A percentile compares a stretch with the other conserved stretches of the same genome.
Evolutionary conservation across 169 alveolate species (phyloP).

Genomic region (Amoebophrya sp.): DNA sequence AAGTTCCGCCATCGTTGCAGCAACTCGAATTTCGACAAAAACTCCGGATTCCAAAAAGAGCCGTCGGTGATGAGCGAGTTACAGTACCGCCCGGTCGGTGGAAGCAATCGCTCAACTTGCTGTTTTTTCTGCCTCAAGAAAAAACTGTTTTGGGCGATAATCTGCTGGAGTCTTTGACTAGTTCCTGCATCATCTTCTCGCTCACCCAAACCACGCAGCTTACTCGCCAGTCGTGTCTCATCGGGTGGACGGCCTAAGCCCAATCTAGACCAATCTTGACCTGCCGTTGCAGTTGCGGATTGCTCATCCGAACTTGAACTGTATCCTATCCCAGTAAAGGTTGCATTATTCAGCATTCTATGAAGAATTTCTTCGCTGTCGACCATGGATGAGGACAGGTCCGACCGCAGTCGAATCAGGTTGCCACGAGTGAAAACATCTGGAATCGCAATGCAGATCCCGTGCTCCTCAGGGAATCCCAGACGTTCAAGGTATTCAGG

Average conservation of each 20-base stretch:
- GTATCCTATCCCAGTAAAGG: too few species aligned
- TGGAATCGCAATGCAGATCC: not conserved
- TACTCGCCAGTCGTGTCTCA: too few species aligned
- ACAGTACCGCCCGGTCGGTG: slow-evolving; percentile 1
- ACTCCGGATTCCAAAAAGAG: not conserved
- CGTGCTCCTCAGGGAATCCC: not conserved
- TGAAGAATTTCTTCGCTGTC: too few species aligned
- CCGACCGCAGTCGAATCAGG: not conserved
- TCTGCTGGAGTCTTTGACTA: too few species aligned
- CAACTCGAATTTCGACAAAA: not conserved
- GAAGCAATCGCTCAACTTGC: not conserved
- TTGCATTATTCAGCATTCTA: too few species aligned
- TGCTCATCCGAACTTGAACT: too few species aligned
- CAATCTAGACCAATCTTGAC: too few species aligned
- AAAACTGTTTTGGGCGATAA: not conserved
- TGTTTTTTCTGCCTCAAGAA: not conserved
- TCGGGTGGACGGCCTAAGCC: too few species aligned
- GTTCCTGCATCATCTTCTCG: too few species aligned
- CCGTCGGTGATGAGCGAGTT: not conserved
- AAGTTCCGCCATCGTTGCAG: not conserved
- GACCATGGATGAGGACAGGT: not conserved
- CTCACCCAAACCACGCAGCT: too few species aligned
- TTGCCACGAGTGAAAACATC: not conserved
- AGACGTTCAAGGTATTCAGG: not conserved
- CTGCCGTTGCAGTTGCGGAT: too few species aligned